Evolutionary conservation across 768 basidiomycete genomes (phyloP).

Genomic region (Termitomyces sp.): DNA sequence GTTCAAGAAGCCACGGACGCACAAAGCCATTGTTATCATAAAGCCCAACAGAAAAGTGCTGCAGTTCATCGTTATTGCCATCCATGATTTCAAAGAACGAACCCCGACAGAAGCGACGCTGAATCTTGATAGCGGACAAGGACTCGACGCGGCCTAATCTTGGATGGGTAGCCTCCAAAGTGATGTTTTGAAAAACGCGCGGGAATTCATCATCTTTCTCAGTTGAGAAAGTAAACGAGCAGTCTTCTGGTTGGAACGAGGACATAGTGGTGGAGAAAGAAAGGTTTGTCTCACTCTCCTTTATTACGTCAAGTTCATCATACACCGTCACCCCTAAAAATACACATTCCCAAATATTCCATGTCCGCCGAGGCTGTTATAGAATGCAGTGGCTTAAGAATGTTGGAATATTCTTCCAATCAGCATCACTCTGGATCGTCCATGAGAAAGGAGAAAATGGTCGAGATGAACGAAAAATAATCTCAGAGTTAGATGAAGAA

Average conservation of each 20-base stretch:
- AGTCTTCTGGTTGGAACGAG: background rate
- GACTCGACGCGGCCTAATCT: slow-evolving; percentile 2
- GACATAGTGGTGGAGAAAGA: background rate
- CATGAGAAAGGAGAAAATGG: too few species aligned
- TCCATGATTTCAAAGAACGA: slow-evolving; percentile 23
- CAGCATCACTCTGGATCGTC: too few species aligned
- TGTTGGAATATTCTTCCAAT: too few species aligned
- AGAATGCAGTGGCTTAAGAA: too few species aligned
- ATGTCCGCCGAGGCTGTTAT: too few species aligned
- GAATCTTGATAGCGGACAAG: slow-evolving; percentile 7
- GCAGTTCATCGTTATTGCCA: slow-evolving; percentile 26
- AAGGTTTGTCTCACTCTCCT: background rate
- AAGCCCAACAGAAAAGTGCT: slow-evolving; percentile 22
- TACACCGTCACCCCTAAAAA: too few species aligned
- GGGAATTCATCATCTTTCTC: slow-evolving; percentile 5
- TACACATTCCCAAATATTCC: too few species aligned
- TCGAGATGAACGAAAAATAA: too few species aligned
- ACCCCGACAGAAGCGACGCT: background rate
- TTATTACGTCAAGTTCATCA: too few species aligned
- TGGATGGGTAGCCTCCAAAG: slow-evolving; percentile 2
- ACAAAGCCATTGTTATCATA: slow-evolving; percentile 26
- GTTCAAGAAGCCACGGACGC: slow-evolving; percentile 20
- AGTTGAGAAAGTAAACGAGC: background rate
- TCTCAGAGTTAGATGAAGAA: too few species aligned
- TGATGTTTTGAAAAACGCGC: background rate